phyloP scores from a whole-genome alignment of 805 yeast genomes.

The Sungouiozyma intestinalis region DNA sequence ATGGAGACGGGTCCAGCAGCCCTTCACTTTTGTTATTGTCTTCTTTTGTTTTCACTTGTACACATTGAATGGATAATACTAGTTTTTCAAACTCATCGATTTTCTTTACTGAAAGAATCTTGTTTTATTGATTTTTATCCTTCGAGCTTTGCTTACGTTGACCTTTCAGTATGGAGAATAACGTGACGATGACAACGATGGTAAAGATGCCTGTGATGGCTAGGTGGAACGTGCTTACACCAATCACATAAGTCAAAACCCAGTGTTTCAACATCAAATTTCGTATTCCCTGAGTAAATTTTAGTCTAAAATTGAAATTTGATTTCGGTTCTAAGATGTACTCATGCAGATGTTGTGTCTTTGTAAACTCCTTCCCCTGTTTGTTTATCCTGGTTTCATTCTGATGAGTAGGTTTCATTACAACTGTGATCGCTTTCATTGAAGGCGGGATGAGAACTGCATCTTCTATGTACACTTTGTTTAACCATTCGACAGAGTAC shows the following conservation, averaged over 20 bases:
- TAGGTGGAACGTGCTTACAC: constrained; percentile 13
- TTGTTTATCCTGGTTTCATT: neutral
- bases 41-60: no score
- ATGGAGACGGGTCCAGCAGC: no score
- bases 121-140: neutral
- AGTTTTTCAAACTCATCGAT: neutral
- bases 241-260: constrained; percentile 16
- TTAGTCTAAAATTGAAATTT: constrained; percentile 14
- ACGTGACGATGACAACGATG: constrained; percentile 11
- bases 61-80: neutral
- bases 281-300: constrained; percentile 21
- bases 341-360: neutral
- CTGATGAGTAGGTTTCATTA: neutral
- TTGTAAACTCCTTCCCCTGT: neutral
- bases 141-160: neutral
- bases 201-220: constrained; percentile 11
- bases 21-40: no score
- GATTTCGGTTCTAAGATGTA: constrained; percentile 17
- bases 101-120: neutral
- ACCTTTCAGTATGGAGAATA: constrained; percentile 3
- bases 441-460: constrained; percentile 6
- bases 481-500: constrained; percentile 16
- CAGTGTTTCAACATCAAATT: constrained; percentile 22
- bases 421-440: constrained; percentile 1
- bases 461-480: constrained; percentile 13